These are phyloP conservation scores for Populus hybrid DNA, from an alignment of 441 rosid species.

Conservation along the genomic window DNA sequence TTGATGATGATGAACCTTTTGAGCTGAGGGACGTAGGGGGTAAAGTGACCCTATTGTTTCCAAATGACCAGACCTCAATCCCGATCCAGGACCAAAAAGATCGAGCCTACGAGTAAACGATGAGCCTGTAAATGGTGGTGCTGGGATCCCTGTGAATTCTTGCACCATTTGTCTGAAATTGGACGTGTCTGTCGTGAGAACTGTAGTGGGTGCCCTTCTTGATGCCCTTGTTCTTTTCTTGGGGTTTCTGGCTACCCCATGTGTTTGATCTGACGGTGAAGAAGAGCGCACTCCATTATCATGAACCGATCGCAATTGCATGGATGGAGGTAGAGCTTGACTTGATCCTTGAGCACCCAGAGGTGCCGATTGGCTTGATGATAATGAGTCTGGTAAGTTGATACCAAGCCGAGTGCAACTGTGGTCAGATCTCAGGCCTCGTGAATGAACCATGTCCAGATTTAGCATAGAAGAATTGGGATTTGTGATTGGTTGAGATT, in stretches of 20 bases:
- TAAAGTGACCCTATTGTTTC: slow-evolving; percentile 33
- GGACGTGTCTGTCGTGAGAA: slow-evolving; percentile 84
- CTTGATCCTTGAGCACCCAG: slow-evolving; percentile 25
- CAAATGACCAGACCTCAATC: slow-evolving; percentile 33
- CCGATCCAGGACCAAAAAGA: slow-evolving; percentile 53
- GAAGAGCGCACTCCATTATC: slow-evolving; percentile 24
- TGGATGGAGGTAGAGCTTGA: slow-evolving; percentile 25
- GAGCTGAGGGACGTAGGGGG: slow-evolving; percentile 58
- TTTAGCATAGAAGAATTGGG: slow-evolving; percentile 28
- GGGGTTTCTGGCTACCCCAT: slow-evolving; percentile 45
- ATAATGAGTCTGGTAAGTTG: slow-evolving; percentile 14
- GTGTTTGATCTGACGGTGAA: not conserved
- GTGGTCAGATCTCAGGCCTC: slow-evolving; percentile 29
- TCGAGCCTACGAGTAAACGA: slow-evolving; percentile 60
- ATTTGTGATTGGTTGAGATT: slow-evolving; percentile 29
- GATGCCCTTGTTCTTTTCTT: slow-evolving; percentile 87
- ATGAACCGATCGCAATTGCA: slow-evolving; percentile 22
- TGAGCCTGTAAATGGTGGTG: slow-evolving; percentile 64
- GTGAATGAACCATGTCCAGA: slow-evolving; percentile 29
- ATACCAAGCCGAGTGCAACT: slow-evolving; percentile 20
- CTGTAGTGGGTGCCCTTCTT: slow-evolving; percentile 84
- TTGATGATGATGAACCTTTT: slow-evolving; percentile 39
- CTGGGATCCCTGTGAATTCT: slow-evolving; percentile 89
- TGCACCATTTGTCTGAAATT: slow-evolving; percentile 94
- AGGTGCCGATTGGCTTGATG: slow-evolving; percentile 23